Base-by-base conservation (phyloP, 306 rosid species). In the Ziziphus jujuba region DNA sequence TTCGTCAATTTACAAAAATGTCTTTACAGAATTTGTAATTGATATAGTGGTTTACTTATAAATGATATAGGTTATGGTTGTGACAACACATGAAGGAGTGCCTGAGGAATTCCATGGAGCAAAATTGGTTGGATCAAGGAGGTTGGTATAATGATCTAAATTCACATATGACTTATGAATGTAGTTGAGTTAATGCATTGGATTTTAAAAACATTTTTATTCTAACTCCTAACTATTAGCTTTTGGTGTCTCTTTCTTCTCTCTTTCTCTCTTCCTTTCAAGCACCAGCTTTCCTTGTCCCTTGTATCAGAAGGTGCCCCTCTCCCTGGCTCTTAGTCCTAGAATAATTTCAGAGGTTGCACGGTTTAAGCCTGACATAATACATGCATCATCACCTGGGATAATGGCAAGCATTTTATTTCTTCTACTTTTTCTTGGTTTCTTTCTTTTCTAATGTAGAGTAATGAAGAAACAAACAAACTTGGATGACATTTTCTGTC, bases 371-470 rank as follows among this genome's bases (percentile, higher is more conserved):
- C 99, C 99, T 56, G 99, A 95, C 85, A 95, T 95, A 65, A 90
- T 95, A 72, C 99, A 95, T 54, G 99, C 99, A 57, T 95, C 99
- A 47, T 95, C 99, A 5, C 99, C 99, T 0, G 99, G 99, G 76
- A 87, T 95, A 76, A 95, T 95, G 97, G 99, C 80, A 52, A 61
- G 90, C 69, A n/a, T 62, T 28, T 22, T 9, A 24, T 31, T 25
- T 1, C 11, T 55, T 59, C 72, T 60, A 61, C 22, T 58, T 52
- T 16, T 60, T 28, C 31, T 2, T 31, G 9, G 56, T 59, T 17
- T 44, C 34, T 45, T 50, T 43, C 47, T 47, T 49, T 62, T 38
- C 19, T 49, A 59, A 35, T 40, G 21, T 33, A 17, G 14, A 31
- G 6, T 21, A 61, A 31, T 38, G 21, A 51, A 17, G 48, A 53